A percentile compares a stretch with the other conserved stretches of the same genome.
These are phyloP conservation scores for Pterocarpus macrocarpus DNA, from an alignment of 306 rosid species.

Conservation along the genomic window DNA sequence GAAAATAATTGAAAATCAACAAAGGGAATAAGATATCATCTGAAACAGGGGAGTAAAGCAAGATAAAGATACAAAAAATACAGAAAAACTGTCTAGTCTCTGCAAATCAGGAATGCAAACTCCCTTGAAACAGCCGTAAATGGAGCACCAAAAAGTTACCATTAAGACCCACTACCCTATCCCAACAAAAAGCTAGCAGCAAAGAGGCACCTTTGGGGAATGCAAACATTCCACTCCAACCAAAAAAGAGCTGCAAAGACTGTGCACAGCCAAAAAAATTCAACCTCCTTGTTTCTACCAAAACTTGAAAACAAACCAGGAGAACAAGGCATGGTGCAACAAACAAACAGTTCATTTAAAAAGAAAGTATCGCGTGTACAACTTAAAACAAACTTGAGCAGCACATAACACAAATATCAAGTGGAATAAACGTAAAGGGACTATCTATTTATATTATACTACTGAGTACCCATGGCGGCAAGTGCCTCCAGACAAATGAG, in stretches of 20 bases:
- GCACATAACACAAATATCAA: no score
- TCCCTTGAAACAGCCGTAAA: constrained; percentile 18
- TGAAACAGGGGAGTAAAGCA: constrained; percentile 11
- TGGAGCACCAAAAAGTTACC: background rate
- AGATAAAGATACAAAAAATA: background rate
- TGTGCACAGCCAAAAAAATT: background rate
- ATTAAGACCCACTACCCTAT: constrained; percentile 18
- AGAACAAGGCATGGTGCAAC: background rate
- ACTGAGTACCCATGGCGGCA: background rate
- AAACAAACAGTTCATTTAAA: constrained; percentile 11
- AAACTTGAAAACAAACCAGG: background rate
- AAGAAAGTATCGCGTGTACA: background rate
- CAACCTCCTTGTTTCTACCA: background rate
- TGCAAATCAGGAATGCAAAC: background rate
- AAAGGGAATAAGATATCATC: background rate
- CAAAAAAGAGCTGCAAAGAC: constrained; percentile 2
- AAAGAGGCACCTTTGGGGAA: background rate
- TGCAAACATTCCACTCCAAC: background rate
- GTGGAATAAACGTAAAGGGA: no score
- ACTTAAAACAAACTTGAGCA: background rate
- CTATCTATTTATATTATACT: no score
- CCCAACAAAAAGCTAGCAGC: constrained; percentile 22
- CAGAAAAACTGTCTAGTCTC: background rate
- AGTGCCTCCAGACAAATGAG: constrained; percentile 6
- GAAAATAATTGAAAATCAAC: no score